Percentiles rank a stretch among this genome's conserved stretches.
Conservation (phyloP, 257 asterid species). For the Solanum appendiculatum region DNA sequence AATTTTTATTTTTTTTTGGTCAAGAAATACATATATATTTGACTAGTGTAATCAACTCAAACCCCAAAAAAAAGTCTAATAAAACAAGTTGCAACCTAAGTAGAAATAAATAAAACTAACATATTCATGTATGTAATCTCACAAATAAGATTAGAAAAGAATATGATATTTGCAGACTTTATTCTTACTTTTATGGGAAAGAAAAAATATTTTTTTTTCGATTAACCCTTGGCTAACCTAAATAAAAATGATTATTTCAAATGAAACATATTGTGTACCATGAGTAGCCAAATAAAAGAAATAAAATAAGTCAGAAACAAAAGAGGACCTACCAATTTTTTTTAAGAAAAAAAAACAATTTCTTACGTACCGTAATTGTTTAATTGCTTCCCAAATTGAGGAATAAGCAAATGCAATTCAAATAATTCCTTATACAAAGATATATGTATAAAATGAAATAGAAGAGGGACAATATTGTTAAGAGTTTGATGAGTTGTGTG, state of each 20-base stretch:
- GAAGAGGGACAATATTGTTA: background rate
- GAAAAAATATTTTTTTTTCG: background rate
- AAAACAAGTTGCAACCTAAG: background rate
- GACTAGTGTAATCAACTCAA: background rate
- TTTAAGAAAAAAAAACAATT: background rate
- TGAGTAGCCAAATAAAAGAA: background rate
- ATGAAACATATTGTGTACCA: background rate
- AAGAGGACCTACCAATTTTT: background rate
- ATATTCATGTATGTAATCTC: background rate
- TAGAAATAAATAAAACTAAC: background rate
- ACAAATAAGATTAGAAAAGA: accelerated
- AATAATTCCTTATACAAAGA: background rate
- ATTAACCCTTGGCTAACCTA: background rate
- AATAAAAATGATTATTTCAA: background rate
- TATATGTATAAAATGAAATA: background rate
- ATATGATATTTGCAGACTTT: background rate
- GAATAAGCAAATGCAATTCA: background rate
- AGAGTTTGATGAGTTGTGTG: background rate
- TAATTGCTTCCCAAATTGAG: background rate
- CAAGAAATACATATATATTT: background rate
- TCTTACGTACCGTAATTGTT: background rate
- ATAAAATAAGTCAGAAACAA: background rate
- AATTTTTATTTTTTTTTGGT: background rate
- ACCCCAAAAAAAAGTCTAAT: background rate
- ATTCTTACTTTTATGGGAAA: background rate